Percentiles rank a stretch among this genome's conserved stretches.
Conservation (phyloP, 345 rosid species). For the Linum trigynum region DNA sequence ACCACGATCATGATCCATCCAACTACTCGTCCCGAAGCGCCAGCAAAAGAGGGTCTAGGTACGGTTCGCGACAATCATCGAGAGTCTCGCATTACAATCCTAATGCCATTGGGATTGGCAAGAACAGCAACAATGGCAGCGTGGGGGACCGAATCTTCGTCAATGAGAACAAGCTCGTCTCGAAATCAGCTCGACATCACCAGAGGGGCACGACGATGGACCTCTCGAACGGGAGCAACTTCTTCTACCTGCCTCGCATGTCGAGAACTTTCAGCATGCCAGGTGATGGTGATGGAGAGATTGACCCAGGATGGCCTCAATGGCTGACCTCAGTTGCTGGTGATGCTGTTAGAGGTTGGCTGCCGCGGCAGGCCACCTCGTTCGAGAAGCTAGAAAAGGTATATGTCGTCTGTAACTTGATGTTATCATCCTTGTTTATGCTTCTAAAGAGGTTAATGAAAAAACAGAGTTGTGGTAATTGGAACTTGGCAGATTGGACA, state of each 20-base stretch:
- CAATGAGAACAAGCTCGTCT: not conserved
- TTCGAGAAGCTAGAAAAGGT: constrained; percentile 7
- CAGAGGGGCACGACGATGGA: not conserved
- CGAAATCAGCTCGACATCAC: not conserved
- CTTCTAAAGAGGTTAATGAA: too few species aligned
- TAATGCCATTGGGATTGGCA: not conserved
- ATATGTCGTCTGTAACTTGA: not conserved
- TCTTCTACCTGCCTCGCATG: not conserved
- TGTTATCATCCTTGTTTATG: too few species aligned
- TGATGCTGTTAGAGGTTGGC: not conserved
- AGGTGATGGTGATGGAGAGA: not conserved
- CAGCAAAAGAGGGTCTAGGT: not conserved
- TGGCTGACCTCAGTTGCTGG: constrained; percentile 1
- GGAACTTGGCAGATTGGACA: not conserved
- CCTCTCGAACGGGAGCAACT: not conserved
- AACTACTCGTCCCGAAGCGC: not conserved
- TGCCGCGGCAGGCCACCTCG: not conserved
- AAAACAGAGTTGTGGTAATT: too few species aligned
- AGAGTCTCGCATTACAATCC: not conserved
- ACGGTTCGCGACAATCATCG: not conserved
- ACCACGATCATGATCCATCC: not conserved
- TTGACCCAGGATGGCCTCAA: constrained; percentile 3
- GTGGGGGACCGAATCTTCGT: not conserved
- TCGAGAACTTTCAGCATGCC: not conserved
- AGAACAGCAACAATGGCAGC: not conserved